Base-by-base conservation (phyloP, 352 stramenopile genomes). In the Globisporangium cederbergense region DNA sequence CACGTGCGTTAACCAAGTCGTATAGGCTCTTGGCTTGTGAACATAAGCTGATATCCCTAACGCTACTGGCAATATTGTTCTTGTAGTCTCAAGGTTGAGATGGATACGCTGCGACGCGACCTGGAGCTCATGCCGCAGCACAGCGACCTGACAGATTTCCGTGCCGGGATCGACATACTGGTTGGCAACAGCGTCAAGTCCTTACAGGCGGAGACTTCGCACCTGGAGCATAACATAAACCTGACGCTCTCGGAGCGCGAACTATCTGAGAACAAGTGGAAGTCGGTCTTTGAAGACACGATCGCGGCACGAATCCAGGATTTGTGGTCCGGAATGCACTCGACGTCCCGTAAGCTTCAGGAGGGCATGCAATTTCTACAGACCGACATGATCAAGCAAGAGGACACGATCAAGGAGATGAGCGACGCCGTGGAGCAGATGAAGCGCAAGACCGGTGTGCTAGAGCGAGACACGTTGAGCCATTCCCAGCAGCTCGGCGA, bases 221-320 rank as follows among this genome's bases (percentile, higher is more conserved):
- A 65, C n/a, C 52, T 79, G 34, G 71, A 65, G 32, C 72, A 85
- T 28, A 64, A 63, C n/a, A 58, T 83, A 25, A 76, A 69, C n/a
- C 13, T 72, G 14, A 68, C 65, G 16, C 55, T 88, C 2, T 69
- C 79, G 2, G 73, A 72, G 47, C 64, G 67, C 4, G 68, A 82
- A 43, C 63, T 87, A 18, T 56, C 58, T 13, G 78, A 83, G 60
- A 89, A 89, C 60, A 63, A 79, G 36, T 90, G 79, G 79, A 90
- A 90, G 55, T 53, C 77, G 0, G 58, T 68, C 5, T 90, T 88
- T 50, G 78, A 88, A 20, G 62, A 64, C 4, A 73, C 64, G 3
- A 78, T 90, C 25, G 70, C 65, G 0, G 69, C 74, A 16, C 81
- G 79, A 0, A 81, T 90, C 22, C 62, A 83, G 36, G 74, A 88